A percentile compares a stretch with the other conserved stretches of the same genome.
Conservation (phyloP, 1,284 basidiomycete genomes). For the Phylloboletellus chloephorus region DNA sequence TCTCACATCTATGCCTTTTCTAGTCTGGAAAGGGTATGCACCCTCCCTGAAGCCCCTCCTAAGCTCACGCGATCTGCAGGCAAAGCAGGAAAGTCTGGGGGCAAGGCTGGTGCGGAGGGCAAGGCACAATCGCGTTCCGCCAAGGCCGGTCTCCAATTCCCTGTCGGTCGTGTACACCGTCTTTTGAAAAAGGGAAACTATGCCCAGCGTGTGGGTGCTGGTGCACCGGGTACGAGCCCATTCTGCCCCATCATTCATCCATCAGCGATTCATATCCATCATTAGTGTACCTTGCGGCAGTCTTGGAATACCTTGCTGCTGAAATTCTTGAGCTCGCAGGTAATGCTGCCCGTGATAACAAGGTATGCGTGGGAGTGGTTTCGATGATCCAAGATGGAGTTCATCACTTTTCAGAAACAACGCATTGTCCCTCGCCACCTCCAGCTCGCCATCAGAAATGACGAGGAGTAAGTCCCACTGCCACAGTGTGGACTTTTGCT, state of each 20-base stretch:
- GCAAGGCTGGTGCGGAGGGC: constrained; percentile 49
- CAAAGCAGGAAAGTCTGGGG: constrained; percentile 59
- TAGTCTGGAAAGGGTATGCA: constrained; percentile 48
- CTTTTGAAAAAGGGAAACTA: constrained; percentile 84
- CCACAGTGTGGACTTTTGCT: background rate
- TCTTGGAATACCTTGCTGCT: constrained; percentile 81
- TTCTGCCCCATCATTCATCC: background rate
- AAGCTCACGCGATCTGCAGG: constrained; percentile 27
- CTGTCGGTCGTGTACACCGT: constrained; percentile 91
- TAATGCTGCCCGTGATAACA: constrained; percentile 80
- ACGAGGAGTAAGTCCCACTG: constrained; percentile 62
- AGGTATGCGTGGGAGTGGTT: constrained; percentile 31
- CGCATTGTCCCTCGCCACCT: constrained; percentile 90
- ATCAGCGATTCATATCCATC: background rate
- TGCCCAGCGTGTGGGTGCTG: constrained; percentile 72
- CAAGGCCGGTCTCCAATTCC: constrained; percentile 72
- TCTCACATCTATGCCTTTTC: constrained; percentile 12
- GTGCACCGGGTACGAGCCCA: constrained; percentile 63
- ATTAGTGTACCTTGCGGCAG: constrained; percentile 71
- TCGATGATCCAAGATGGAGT: background rate
- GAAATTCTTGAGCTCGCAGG: constrained; percentile 89
- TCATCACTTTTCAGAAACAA: constrained; percentile 48
- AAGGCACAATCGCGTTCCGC: constrained; percentile 74
- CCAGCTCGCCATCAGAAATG: constrained; percentile 86
- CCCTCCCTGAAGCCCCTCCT: constrained; percentile 4